Conservation (phyloP, 768 basidiomycete genomes). For the Multifurca ochricompacta region DNA sequence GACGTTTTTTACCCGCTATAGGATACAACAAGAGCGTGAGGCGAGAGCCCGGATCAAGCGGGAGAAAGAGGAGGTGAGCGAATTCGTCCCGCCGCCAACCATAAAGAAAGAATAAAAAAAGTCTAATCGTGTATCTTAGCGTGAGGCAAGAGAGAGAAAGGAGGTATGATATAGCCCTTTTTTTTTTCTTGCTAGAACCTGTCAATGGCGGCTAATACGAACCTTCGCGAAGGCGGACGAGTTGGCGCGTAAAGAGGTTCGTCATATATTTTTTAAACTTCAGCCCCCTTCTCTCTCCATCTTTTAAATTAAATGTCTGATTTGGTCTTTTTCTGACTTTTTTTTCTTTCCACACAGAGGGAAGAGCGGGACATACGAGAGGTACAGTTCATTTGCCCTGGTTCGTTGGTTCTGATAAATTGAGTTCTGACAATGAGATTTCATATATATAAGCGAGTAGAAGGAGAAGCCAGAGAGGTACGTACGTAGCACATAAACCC, state of each 20-base stretch:
- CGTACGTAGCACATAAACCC: conserved; percentile 6
- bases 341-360: conserved; percentile 13
- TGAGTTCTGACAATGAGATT: conserved; percentile 6
- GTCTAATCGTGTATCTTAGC: conserved; percentile 36
- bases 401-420: background rate
- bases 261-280: no score
- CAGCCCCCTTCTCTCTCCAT: no score
- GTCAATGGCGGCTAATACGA: background rate
- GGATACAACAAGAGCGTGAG: conserved; percentile 70
- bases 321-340: conserved; percentile 16
- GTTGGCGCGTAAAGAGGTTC: conserved; percentile 53
- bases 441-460: conserved; percentile 17
- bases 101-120: background rate
- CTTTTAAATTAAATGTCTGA: conserved; percentile 9
- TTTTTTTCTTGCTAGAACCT: background rate
- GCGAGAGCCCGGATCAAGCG: conserved; percentile 79
- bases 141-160: conserved; percentile 73
- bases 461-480: conserved; percentile 18
- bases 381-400: conserved; percentile 13
- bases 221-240: conserved; percentile 46
- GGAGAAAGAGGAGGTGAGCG: conserved; percentile 53
- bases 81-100: background rate
- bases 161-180: conserved; percentile 36
- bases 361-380: conserved; percentile 19
- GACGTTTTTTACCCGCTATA: conserved; percentile 20